These are phyloP conservation scores for Corynespora cassiicola DNA, from an alignment of 2,329 filamentous ascomycete species.

Conservation along the genomic window DNA sequence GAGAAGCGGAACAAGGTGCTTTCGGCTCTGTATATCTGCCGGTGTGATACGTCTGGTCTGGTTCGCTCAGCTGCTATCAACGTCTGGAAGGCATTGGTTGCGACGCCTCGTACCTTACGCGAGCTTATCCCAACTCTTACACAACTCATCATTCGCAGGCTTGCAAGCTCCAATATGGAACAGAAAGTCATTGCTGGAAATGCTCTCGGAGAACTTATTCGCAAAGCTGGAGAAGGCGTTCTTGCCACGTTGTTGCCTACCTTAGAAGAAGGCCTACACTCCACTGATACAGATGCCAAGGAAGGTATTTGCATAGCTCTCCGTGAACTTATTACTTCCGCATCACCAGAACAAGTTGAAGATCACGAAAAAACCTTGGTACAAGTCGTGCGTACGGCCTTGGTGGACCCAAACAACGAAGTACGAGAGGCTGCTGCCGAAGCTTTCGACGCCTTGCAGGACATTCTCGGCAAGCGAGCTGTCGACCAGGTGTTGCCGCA, in stretches of 20 bases:
- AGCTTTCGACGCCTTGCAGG: conserved; percentile 93
- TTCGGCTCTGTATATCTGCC: conserved; percentile 96
- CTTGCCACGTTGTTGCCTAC: conserved; percentile 87
- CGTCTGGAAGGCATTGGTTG: conserved; percentile 97
- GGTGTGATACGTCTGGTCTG: conserved; percentile 91
- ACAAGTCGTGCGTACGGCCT: conserved; percentile 87
- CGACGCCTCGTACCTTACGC: conserved; percentile 89
- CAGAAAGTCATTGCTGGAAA: conserved; percentile 99
- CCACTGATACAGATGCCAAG: conserved; percentile 89
- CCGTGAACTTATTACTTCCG: conserved; percentile 89
- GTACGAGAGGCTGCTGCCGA: conserved; percentile 96
- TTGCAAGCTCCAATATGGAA: conserved; percentile 96
- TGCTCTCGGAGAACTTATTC: conserved; percentile 92
- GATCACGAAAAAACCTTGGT: conserved; percentile 96
- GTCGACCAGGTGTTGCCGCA: conserved; percentile 95
- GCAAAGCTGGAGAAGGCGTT: conserved; percentile 94
- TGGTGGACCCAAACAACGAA: conserved; percentile 87
- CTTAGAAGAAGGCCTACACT: conserved; percentile 88
- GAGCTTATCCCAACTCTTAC: conserved; percentile 94
- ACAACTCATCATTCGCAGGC: conserved; percentile 89
- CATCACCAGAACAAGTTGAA: conserved; percentile 85
- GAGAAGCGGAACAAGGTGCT: conserved; percentile 97
- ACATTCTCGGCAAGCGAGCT: conserved; percentile 90
- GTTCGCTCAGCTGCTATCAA: conserved; percentile 88
- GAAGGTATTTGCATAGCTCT: conserved; percentile 98